phyloP scores from a whole-genome alignment of 1,284 basidiomycete genomes.

The Moniliella sp. region DNA sequence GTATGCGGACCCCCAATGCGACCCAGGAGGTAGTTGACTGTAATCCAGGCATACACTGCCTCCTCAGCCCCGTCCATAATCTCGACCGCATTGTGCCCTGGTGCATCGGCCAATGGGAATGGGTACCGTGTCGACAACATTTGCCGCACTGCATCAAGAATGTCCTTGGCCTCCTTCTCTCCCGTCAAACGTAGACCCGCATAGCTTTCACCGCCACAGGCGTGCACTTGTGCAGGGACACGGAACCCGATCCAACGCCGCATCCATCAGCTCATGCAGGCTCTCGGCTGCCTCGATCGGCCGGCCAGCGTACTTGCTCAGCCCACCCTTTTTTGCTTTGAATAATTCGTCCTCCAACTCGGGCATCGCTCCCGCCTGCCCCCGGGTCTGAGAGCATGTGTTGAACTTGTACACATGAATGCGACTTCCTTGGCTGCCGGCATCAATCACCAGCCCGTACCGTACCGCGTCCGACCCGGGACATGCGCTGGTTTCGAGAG shows the following conservation, averaged over 20 bases:
- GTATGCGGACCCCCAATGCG: constrained; percentile 9
- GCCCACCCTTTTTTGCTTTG: constrained; percentile 57
- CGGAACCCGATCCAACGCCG: constrained; percentile 60
- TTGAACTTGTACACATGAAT: too few relatives aligned
- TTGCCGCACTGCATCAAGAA: constrained; percentile 53
- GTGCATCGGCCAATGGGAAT: constrained; percentile 40
- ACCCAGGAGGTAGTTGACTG: constrained; percentile 55
- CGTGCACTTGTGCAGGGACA: constrained; percentile 49
- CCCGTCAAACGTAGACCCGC: constrained; percentile 68
- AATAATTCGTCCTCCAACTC: constrained; percentile 83
- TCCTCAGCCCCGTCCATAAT: constrained; percentile 87
- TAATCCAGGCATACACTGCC: constrained; percentile 88
- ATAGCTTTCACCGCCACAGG: constrained; percentile 79
- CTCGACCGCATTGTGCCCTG: constrained; percentile 6
- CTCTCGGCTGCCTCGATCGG: constrained; percentile 52
- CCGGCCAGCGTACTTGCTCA: constrained; percentile 47
- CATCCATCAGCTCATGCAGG: constrained; percentile 58
- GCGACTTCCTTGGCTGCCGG: too few relatives aligned
- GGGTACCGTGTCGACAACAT: constrained; percentile 50
- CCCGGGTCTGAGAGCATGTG: too few relatives aligned
- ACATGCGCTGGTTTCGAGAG: too few relatives aligned
- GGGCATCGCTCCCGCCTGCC: too few relatives aligned
- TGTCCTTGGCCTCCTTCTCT: constrained; percentile 46
- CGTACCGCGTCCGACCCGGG: too few relatives aligned
- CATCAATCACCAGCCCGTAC: too few relatives aligned